Evolutionary conservation across 2,329 filamentous ascomycete genomes (phyloP).

Genomic region (Cladorrhinum sp.): DNA sequence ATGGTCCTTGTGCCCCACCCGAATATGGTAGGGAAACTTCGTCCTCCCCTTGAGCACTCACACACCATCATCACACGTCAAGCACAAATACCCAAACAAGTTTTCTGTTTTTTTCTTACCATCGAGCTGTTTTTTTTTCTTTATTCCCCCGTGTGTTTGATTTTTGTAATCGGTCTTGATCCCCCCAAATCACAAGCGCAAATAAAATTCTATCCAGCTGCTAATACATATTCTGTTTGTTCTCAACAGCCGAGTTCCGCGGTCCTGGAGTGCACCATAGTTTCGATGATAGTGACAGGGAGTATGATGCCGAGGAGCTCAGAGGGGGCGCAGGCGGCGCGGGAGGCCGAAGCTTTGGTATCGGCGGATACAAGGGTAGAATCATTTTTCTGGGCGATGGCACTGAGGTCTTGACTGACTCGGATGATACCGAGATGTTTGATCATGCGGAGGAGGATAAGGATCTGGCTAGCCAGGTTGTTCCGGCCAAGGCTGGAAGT

Average conservation of each 20-base stretch:
- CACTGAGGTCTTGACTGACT: constrained; percentile 85
- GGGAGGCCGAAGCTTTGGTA: constrained; percentile 56
- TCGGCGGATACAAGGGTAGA: constrained; percentile 72
- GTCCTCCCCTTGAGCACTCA: constrained; percentile 29
- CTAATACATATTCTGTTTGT: constrained; percentile 25
- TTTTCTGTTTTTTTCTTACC: constrained; percentile 6
- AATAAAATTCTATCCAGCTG: background rate
- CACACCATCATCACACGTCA: constrained; percentile 1
- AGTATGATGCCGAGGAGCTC: constrained; percentile 73
- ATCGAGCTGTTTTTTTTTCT: background rate
- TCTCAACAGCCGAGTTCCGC: constrained; percentile 71
- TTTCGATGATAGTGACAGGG: constrained; percentile 75
- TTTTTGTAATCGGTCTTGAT: constrained; percentile 4
- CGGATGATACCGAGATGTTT: constrained; percentile 90
- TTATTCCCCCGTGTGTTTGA: background rate
- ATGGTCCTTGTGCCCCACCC: constrained; percentile 95
- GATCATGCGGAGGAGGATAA: constrained; percentile 82
- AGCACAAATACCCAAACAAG: constrained; percentile 9
- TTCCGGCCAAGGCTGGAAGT: constrained; percentile 47
- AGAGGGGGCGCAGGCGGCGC: constrained; percentile 34
- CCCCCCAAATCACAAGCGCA: background rate
- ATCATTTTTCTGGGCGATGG: constrained; percentile 96
- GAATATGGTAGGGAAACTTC: constrained; percentile 87
- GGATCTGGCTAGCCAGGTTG: constrained; percentile 79
- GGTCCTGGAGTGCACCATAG: constrained; percentile 79